Percentiles rank a stretch among this genome's conserved stretches.
Evolutionary conservation across 23 red algal species (phyloP).

Genomic region (Gracilariopsis chorda): DNA sequence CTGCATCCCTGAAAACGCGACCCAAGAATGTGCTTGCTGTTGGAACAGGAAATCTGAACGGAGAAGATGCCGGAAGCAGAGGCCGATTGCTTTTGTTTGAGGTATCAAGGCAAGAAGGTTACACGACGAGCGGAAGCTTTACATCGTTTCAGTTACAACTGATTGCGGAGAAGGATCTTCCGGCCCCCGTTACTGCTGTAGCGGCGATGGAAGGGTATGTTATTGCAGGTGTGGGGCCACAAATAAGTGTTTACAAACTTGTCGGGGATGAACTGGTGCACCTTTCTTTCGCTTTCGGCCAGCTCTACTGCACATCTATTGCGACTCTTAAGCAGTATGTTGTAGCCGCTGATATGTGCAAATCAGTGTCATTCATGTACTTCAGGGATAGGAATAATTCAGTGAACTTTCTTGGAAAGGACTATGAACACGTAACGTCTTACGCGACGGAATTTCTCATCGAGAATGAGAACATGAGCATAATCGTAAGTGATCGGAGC

Average conservation of each 20-base stretch:
- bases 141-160: conserved; percentile 89
- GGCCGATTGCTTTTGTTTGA: conserved; percentile 94
- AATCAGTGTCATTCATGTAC: conserved; percentile 79
- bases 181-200: conserved; percentile 85
- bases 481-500: conserved; percentile 65
- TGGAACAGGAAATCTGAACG: conserved; percentile 84
- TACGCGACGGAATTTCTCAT: conserved; percentile 88
- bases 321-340: conserved; percentile 94
- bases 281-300: conserved; percentile 86
- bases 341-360: conserved; percentile 85
- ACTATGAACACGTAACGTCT: conserved; percentile 65
- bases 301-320: conserved; percentile 81
- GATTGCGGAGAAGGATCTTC: conserved; percentile 92
- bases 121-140: conserved; percentile 46
- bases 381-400: conserved; percentile 93
- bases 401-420: conserved; percentile 94
- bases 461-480: conserved; percentile 54
- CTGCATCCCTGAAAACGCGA: conserved; percentile 67
- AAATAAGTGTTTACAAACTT: conserved; percentile 96
- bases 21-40: conserved; percentile 92
- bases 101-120: conserved; percentile 78
- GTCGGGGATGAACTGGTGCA: conserved; percentile 95
- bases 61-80: conserved; percentile 85
- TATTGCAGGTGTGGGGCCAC: conserved; percentile 72
- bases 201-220: conserved; percentile 90